These are phyloP conservation scores for Saprolegnia diclina DNA, from an alignment of 352 stramenopile genomes.

Conservation along the genomic window DNA sequence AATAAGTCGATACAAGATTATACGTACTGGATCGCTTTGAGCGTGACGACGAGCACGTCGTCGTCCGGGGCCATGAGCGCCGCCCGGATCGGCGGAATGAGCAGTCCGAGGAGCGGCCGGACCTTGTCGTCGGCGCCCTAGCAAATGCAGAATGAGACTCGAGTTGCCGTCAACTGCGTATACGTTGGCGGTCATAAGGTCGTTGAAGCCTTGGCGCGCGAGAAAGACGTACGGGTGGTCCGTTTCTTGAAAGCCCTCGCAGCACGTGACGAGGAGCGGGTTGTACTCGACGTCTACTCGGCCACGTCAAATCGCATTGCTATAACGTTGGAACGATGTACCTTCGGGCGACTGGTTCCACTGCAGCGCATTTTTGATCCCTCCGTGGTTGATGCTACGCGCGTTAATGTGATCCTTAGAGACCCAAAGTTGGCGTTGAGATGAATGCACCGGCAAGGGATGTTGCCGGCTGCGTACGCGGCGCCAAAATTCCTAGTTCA, in stretches of 20 bases:
- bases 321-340: slow-evolving; percentile 18
- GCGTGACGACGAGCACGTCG: slow-evolving; percentile 60
- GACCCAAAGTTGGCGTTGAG: neutral
- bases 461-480: slow-evolving; percentile 57
- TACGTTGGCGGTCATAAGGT: slow-evolving; percentile 45
- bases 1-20: no score
- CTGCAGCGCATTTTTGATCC: slow-evolving; percentile 65
- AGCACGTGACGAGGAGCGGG: slow-evolving; percentile 60
- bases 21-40: slow-evolving; percentile 49
- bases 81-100: slow-evolving; percentile 52
- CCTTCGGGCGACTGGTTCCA: slow-evolving; percentile 63
- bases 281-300: slow-evolving; percentile 49
- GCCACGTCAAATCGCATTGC: neutral
- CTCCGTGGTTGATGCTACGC: slow-evolving; percentile 66
- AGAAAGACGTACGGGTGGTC: slow-evolving; percentile 78
- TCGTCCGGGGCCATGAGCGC: slow-evolving; percentile 66
- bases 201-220: slow-evolving; percentile 61
- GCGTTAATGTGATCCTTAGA: neutral
- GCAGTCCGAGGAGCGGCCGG: slow-evolving; percentile 44
- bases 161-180: neutral
- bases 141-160: neutral
- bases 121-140: slow-evolving; percentile 60
- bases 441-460: slow-evolving; percentile 43
- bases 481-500: slow-evolving; percentile 58
- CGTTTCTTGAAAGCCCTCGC: slow-evolving; percentile 65